Evolutionary conservation across 352 stramenopile species (phyloP).

Genomic region (Globisporangium radiosum): DNA sequence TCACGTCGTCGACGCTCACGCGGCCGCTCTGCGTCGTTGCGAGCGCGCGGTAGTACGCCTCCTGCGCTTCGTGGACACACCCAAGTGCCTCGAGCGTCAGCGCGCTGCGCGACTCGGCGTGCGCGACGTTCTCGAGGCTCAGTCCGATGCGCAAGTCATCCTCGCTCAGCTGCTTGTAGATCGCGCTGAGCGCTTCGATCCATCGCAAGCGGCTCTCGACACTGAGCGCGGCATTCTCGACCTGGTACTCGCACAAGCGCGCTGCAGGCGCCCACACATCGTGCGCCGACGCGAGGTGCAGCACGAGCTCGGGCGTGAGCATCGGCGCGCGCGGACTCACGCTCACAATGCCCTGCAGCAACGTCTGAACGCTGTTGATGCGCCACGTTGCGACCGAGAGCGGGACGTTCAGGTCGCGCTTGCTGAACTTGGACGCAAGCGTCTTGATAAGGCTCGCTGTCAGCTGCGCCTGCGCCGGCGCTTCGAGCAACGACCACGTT

Average conservation of each 20-base stretch:
- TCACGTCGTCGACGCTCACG: constrained; percentile 76
- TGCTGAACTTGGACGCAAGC: constrained; percentile 85
- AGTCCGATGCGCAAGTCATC: constrained; percentile 76
- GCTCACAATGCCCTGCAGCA: constrained; percentile 70
- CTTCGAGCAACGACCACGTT: constrained; percentile 41
- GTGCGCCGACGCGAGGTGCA: constrained; percentile 79
- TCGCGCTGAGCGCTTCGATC: constrained; percentile 78
- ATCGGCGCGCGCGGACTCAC: constrained; percentile 50
- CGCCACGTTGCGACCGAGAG: constrained; percentile 39
- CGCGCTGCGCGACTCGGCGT: constrained; percentile 65
- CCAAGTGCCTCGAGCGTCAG: constrained; percentile 77
- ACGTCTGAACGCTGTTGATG: constrained; percentile 81
- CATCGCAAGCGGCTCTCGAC: constrained; percentile 73
- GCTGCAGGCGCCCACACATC: constrained; percentile 72
- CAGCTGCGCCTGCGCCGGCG: constrained; percentile 48
- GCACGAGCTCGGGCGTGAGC: constrained; percentile 77
- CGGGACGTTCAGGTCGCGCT: constrained; percentile 76
- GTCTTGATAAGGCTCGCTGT: constrained; percentile 65
- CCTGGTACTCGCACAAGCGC: constrained; percentile 78
- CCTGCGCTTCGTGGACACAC: constrained; percentile 80
- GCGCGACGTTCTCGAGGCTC: constrained; percentile 66
- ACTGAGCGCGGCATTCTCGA: constrained; percentile 59
- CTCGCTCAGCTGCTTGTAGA: constrained; percentile 86
- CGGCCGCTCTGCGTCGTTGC: constrained; percentile 68
- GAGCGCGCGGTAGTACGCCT: constrained; percentile 83